phyloP scores from a whole-genome alignment of 805 yeast genomes.

The Starmerella tilneyi region DNA sequence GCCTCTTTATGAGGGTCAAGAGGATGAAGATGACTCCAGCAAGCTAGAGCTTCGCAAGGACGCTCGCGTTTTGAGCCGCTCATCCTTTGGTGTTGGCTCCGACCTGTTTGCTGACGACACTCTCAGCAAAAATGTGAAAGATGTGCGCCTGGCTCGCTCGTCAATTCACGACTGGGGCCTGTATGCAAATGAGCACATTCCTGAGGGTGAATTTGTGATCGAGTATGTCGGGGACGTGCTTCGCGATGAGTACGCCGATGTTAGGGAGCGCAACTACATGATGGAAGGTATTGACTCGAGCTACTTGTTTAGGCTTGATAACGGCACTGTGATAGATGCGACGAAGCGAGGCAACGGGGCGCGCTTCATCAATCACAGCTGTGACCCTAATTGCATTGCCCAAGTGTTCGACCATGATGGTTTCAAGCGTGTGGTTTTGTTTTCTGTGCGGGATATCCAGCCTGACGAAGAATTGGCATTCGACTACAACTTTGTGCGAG shows the following conservation, averaged over 20 bases:
- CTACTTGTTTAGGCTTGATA: slow-evolving; percentile 84
- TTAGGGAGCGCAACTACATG: slow-evolving; percentile 74
- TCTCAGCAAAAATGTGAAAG: slow-evolving; percentile 78
- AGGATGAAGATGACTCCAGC: slow-evolving; percentile 51
- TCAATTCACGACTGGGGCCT: slow-evolving; percentile 98
- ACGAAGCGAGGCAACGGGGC: slow-evolving; percentile 97
- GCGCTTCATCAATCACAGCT: slow-evolving; percentile 91
- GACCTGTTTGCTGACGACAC: slow-evolving; percentile 78
- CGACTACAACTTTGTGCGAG: slow-evolving; percentile 85
- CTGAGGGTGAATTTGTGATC: slow-evolving; percentile 94
- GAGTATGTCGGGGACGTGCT: slow-evolving; percentile 95
- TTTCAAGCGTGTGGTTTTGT: slow-evolving; percentile 83
- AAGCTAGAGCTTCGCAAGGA: slow-evolving; percentile 66
- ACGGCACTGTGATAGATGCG: slow-evolving; percentile 91
- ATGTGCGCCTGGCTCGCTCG: slow-evolving; percentile 92
- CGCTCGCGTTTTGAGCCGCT: slow-evolving; percentile 66
- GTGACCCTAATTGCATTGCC: slow-evolving; percentile 96
- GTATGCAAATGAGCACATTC: slow-evolving; percentile 88
- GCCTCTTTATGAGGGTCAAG: slow-evolving; percentile 12
- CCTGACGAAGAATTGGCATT: slow-evolving; percentile 76
- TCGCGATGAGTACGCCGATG: slow-evolving; percentile 87
- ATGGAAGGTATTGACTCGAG: slow-evolving; percentile 93
- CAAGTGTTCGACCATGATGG: slow-evolving; percentile 76
- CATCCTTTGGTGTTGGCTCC: slow-evolving; percentile 38
- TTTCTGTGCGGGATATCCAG: slow-evolving; percentile 77